Evolutionary conservation across 2,329 filamentous ascomycete species (phyloP), one percentile per base, ranked within the genome.

Genomic region (Apiospora saccharicola): DNA sequence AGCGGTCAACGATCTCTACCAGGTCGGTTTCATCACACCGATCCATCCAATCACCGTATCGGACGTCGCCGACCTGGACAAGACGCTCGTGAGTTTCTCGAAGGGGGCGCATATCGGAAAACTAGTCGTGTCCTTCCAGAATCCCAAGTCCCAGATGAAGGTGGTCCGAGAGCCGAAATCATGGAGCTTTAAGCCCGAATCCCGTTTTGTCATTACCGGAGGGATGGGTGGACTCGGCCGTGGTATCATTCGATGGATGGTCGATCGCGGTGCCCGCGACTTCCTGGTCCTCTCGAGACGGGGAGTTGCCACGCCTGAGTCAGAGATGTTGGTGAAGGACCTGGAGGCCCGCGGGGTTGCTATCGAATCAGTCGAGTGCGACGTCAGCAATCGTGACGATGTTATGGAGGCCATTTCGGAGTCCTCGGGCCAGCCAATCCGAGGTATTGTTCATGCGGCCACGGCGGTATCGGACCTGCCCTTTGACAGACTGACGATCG

Each of bases 191-290:
- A 30, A 67, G 13, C 12, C 73, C 4, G 74, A 79, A 37, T 78
- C 78, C 10, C 78, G 76, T 1, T 83, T 82, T 67, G 74, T 83
- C 1, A 74, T 83, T 12, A 76, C 81, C 16, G 81, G 82, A 8
- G 79, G 82, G 2, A 75, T 82, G n/a, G 80, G 81, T 14, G 81
- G 81, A 16, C 74, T 83, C 6, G 80, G 81, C 0, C 71, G 79
- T 12, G 78, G 76, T 8, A 69, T 82, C 19, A 76, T 78, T 19
- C 74, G 74, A 12, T 81, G 77, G 79, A 75, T 82, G 71, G 75
- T 75, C 10, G 75, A 77, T 10, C 76, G 75, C 34, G 82, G 81
- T 1, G 82, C 81, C 0, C 75, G 72, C 16, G 70, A 80, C 30
- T 73, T 83, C 12, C 74, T 79, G 1, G 76, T 81, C 13, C 71